Conservation (phyloP, 495 filamentous ascomycete species). For the Penicillium paxilli region DNA sequence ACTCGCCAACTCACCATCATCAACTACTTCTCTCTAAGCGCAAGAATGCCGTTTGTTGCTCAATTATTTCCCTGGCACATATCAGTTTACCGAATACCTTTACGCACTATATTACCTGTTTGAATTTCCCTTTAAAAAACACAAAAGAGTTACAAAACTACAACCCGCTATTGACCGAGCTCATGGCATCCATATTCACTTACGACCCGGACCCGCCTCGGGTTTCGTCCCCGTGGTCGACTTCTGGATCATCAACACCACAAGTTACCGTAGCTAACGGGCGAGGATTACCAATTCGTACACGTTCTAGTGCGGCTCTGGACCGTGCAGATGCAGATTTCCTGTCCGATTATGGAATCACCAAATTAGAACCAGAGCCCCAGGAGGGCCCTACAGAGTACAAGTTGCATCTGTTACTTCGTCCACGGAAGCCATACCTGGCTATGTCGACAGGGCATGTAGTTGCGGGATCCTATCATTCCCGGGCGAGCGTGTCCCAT, state of each 20-base stretch:
- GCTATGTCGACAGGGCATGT: slow-evolving; percentile 60
- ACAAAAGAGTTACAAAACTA: neutral
- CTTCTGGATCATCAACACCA: slow-evolving; percentile 46
- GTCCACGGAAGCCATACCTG: slow-evolving; percentile 72
- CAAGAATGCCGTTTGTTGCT: slow-evolving; percentile 15
- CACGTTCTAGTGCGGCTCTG: slow-evolving; percentile 26
- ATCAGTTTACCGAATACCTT: slow-evolving; percentile 14
- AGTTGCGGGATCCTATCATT: slow-evolving; percentile 60
- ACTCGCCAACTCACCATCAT: neutral
- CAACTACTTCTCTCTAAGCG: neutral
- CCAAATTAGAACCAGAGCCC: slow-evolving; percentile 83
- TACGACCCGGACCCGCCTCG: slow-evolving; percentile 85
- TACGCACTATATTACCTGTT: slow-evolving; percentile 6
- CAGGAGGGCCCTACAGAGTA: slow-evolving; percentile 95
- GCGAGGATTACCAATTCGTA: slow-evolving; percentile 23
- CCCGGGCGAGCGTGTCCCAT: slow-evolving; percentile 28
- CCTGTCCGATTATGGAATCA: slow-evolving; percentile 68
- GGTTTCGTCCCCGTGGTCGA: slow-evolving; percentile 87
- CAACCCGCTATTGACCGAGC: neutral
- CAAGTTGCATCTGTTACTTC: slow-evolving; percentile 88
- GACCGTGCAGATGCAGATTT: slow-evolving; percentile 44
- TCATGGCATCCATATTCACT: slow-evolving; percentile 95
- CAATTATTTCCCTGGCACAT: neutral
- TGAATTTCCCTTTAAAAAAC: neutral
- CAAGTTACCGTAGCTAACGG: slow-evolving; percentile 21